These are phyloP conservation scores for Chlamydomonas reinhardtii DNA, from an alignment of 163 green algal species.

Conservation along the genomic window DNA sequence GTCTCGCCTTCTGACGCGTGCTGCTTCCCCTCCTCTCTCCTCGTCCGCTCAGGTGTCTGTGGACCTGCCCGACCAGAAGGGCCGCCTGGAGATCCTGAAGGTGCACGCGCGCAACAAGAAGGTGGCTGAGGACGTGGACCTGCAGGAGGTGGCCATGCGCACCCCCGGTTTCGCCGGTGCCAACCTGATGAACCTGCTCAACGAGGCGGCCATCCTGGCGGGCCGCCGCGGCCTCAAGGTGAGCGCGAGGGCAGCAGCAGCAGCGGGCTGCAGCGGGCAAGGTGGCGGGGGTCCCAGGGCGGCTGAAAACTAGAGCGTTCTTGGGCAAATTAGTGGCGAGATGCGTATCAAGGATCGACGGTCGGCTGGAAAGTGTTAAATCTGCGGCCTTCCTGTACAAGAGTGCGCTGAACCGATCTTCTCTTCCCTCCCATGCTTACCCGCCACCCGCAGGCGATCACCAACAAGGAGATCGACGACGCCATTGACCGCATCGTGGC, in stretches of 20 bases:
- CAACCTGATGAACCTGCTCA: conserved; percentile 99
- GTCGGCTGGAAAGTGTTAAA: too few species aligned
- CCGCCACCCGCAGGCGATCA: conserved; percentile 75
- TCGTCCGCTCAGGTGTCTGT: too few species aligned
- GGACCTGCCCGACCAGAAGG: conserved; percentile 96
- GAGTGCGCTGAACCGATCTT: too few species aligned
- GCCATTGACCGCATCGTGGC: conserved; percentile 94
- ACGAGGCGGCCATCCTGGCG: conserved; percentile 98
- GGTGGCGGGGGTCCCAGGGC: too few species aligned
- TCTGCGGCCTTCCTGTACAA: too few species aligned
- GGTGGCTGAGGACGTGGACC: conserved; percentile 89
- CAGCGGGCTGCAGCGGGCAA: too few species aligned
- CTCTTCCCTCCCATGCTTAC: too few species aligned
- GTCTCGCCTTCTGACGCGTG: too few species aligned
- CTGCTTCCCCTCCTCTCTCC: too few species aligned
- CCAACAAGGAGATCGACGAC: conserved; percentile 90
- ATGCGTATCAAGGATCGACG: too few species aligned
- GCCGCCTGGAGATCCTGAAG: conserved; percentile 94
- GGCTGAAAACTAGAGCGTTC: too few species aligned
- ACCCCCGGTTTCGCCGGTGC: conserved; percentile 93
- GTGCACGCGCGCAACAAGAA: conserved; percentile 98
- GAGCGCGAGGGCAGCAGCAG: neutral
- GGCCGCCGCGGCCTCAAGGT: conserved; percentile 81
- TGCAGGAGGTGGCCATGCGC: conserved; percentile 89
- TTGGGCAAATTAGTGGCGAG: too few species aligned